A percentile compares a stretch with the other conserved stretches of the same genome.
phyloP scores from a whole-genome alignment of 2,329 filamentous ascomycete genomes.

The Ophiostoma tasmaniense region DNA sequence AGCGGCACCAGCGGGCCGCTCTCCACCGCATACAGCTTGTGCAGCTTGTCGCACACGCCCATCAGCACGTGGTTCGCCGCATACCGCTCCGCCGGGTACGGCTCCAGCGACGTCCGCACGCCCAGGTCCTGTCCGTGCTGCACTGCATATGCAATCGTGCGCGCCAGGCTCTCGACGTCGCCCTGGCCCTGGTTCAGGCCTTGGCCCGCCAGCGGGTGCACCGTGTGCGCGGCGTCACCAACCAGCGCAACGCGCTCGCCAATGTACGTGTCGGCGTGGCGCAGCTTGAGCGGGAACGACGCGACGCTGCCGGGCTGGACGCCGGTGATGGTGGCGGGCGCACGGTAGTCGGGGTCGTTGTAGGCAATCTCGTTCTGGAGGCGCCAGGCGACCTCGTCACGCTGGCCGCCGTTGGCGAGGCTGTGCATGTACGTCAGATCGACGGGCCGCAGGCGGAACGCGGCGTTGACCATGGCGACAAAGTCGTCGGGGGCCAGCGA shows the following conservation, averaged over 20 bases:
- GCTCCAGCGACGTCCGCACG: slow-evolving; percentile 65
- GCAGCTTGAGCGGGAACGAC: slow-evolving; percentile 82
- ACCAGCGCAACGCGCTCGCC: slow-evolving; percentile 84
- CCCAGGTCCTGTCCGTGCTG: slow-evolving; percentile 83
- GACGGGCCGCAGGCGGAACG: slow-evolving; percentile 70
- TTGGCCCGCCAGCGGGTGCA: slow-evolving; percentile 90
- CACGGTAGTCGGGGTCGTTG: slow-evolving; percentile 34
- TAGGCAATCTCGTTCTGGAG: slow-evolving; percentile 45
- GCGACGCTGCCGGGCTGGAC: slow-evolving; percentile 76
- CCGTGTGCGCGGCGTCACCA: slow-evolving; percentile 89
- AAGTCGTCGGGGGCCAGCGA: slow-evolving; percentile 65
- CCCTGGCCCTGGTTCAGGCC: slow-evolving; percentile 89
- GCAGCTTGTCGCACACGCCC: slow-evolving; percentile 78
- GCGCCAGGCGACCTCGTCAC: slow-evolving; percentile 60
- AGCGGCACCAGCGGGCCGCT: slow-evolving; percentile 72
- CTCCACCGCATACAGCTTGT: slow-evolving; percentile 80
- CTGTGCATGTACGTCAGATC: slow-evolving; percentile 80
- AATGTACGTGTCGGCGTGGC: slow-evolving; percentile 90
- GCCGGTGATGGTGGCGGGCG: slow-evolving; percentile 56
- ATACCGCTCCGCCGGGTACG: slow-evolving; percentile 75
- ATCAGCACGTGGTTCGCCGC: slow-evolving; percentile 70
- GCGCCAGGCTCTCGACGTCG: slow-evolving; percentile 72
- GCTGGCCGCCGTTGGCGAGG: slow-evolving; percentile 28
- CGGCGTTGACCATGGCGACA: slow-evolving; percentile 81
- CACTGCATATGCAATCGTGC: slow-evolving; percentile 67